Conservation (phyloP, 176 grass and related monocot genomes). For the Tillandsia leiboldiana region DNA sequence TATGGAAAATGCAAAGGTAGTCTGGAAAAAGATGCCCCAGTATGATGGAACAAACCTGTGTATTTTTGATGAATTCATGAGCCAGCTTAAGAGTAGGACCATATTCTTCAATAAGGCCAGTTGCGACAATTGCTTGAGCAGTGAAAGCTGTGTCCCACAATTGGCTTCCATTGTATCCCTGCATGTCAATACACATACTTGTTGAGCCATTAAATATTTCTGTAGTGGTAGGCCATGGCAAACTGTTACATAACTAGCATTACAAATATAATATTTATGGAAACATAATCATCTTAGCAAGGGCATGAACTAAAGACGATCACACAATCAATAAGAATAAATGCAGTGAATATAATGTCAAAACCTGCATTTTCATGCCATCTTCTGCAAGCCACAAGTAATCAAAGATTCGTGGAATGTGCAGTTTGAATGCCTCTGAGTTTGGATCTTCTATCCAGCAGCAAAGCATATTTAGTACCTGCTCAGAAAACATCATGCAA, state of each 20-base stretch:
- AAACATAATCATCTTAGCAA: neutral
- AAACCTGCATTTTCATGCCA: constrained; percentile 97
- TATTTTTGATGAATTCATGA: constrained; percentile 61
- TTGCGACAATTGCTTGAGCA: constrained; percentile 73
- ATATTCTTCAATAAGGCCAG: constrained; percentile 53
- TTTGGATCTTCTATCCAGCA: constrained; percentile 96
- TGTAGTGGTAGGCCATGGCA: neutral
- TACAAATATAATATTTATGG: too few species aligned
- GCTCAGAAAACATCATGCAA: constrained; percentile 11
- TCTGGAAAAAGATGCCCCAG: neutral
- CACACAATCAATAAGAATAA: neutral
- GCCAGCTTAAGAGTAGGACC: constrained; percentile 49
- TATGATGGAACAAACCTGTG: constrained; percentile 35
- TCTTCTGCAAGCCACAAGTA: constrained; percentile 96
- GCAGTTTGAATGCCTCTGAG: constrained; percentile 82
- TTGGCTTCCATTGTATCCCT: constrained; percentile 92
- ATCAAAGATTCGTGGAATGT: constrained; percentile 68
- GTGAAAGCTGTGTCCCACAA: constrained; percentile 83
- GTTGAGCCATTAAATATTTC: neutral
- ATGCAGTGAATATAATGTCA: neutral
- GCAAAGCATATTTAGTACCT: constrained; percentile 94
- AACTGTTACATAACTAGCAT: neutral
- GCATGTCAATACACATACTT: neutral
- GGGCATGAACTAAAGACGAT: neutral
- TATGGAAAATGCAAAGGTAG: neutral